Base-by-base conservation (phyloP, 75 land plant species). In the Pseudotsuga menziesii region DNA sequence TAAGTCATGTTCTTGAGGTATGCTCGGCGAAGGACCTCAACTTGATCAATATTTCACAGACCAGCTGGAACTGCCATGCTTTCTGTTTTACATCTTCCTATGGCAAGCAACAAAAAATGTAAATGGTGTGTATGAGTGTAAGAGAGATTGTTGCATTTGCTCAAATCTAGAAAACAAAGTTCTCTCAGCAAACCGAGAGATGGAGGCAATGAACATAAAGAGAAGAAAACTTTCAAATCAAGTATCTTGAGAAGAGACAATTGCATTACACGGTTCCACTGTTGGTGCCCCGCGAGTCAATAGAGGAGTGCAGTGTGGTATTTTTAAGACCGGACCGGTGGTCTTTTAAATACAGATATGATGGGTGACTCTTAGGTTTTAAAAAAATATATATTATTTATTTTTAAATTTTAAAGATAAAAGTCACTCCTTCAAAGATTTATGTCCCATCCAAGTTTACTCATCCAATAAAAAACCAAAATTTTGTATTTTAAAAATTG, bases 1-100 rank as follows among this genome's bases (percentile, higher is more conserved):
- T 26, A 72, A 27, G 77, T 78, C 39, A 78, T 3, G 76, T 78
- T 78, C 35, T 78, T 78, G 16, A 78, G 58, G 56, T 77, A 78
- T 17, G 75, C 20, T 16, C 72, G 57, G 17, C 44, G 39, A 71
- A 78, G 76, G 52, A 78, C 80, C 44, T 78, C 80, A 69, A 78
- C 14, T 39, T 78, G 80, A 27, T 63, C 41, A 71, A 54, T 39
- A 36, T 78, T 27, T 75, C 80, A 78, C 22, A 69, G 36, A 13
- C 26, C 56, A 52, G 58, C 20, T 17, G 80, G 80, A 55, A 78
- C 75, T 27, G 80, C 80, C 77, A 73, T 78, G 26, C 14, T 56
- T 29, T 57, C 36, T 71, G 52, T 36, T 56, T 25, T 72, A 20
- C 39, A n/a, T 41, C 25, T 73, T 25, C 75, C 80, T 39, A 78